These are phyloP conservation scores for Gremmenia infestans DNA, from an alignment of 2,329 filamentous ascomycete species.

Conservation along the genomic window DNA sequence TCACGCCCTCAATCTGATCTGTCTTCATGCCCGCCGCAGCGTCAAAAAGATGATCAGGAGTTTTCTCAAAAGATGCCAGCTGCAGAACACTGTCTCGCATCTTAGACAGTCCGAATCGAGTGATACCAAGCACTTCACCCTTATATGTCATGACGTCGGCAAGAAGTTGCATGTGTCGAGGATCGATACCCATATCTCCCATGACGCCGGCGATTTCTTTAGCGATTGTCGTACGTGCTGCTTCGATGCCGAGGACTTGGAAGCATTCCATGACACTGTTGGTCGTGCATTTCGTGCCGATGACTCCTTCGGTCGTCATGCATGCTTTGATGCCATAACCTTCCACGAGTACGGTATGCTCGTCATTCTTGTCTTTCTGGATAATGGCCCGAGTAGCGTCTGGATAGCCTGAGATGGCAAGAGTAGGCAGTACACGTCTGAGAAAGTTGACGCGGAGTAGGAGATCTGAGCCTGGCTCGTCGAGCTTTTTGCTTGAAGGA, in stretches of 20 bases:
- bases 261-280: slow-evolving; percentile 90
- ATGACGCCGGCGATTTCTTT: slow-evolving; percentile 85
- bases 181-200: slow-evolving; percentile 92
- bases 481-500: slow-evolving; percentile 30
- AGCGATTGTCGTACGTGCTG: slow-evolving; percentile 83
- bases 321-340: slow-evolving; percentile 85
- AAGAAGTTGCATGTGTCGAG: slow-evolving; percentile 93
- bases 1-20: slow-evolving; percentile 88
- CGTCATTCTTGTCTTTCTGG: slow-evolving; percentile 66
- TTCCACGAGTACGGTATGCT: slow-evolving; percentile 77
- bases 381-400: slow-evolving; percentile 85
- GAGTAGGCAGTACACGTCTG: slow-evolving; percentile 72
- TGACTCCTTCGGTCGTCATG: slow-evolving; percentile 89
- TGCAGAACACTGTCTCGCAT: slow-evolving; percentile 94
- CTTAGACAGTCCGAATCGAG: slow-evolving; percentile 90
- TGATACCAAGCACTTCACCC: slow-evolving; percentile 93
- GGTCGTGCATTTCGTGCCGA: slow-evolving; percentile 67
- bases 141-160: slow-evolving; percentile 99
- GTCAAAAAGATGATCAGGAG: slow-evolving; percentile 93
- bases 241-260: slow-evolving; percentile 90
- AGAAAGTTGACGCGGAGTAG: slow-evolving; percentile 79
- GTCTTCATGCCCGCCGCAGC: slow-evolving; percentile 88
- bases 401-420: slow-evolving; percentile 87
- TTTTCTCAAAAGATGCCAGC: slow-evolving; percentile 95
- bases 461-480: slow-evolving; percentile 56